Evolutionary conservation across 495 filamentous ascomycete species (phyloP), one percentile per base, ranked within the genome.

Genomic region (Penicillium alfredii): DNA sequence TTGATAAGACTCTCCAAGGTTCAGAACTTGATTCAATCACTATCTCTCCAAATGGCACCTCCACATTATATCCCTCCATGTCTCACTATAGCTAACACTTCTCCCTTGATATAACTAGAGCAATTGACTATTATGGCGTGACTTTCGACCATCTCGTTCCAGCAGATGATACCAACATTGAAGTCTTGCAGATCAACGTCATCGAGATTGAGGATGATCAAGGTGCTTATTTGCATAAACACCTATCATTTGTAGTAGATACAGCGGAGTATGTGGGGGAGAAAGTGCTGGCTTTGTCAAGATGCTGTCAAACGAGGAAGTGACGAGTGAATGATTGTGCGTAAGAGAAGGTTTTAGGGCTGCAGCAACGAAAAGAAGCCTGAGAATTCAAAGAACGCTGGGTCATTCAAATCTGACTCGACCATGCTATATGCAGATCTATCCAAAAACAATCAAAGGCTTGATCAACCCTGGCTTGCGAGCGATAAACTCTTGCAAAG

Each of bases 101-200:
- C 22, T 4, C 22, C 8, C 22, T 24, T n/a, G 22, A 24, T 24
- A 7, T 41, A 10, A 33, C 20, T 44, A 63, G 56, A 11, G 12
- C 47, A 27, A 63, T 68, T 44, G 58, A 66, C 40, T 61, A 61
- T 33, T 64, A 63, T 45, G 56, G 60, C 11, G 51, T 64, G 11
- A 61, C 55, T 38, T 66, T 66, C 35, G 60, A 66, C 40, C 53
- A 66, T 38, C 53, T 60, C 35, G 50, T 61, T 13, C 53, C 51
- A 13, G 25, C 35, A 13, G 49, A 56, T 28, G 52, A 65, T 32
- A 18, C 16, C 25, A 29, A 56, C 30, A 59, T 55, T 8, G 56
- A 64, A 31, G 56, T 65, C 6, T 39, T 66, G 13, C 48, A 56
- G 43, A 55, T 60, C 22, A 42, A 51, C 29, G 58, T 66, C 26